Base-by-base conservation (phyloP, 129 eudicot species). In the Flaveria sonorensis region DNA sequence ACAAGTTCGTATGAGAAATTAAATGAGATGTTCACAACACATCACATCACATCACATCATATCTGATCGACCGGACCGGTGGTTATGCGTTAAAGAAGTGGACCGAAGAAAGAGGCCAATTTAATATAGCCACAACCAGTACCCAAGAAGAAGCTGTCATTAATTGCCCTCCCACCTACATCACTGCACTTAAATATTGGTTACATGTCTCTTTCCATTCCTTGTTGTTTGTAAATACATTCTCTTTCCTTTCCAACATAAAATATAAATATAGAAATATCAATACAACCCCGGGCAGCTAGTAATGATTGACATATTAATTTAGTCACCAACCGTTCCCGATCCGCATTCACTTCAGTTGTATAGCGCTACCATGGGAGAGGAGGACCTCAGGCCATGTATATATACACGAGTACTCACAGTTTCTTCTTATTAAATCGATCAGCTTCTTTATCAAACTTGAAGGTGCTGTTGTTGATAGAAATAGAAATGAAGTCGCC, bases 401-500 rank as follows among this genome's bases (percentile, higher is more conserved):
- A 36, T 36, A 36, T 36, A 36, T 36, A 30, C 5, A 28, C 36
- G 3, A 0, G 3, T 30, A 36, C 40, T 36, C 40, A 5, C 7
- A 36, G 40, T 36, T 36, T 36, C 40, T 20, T 21, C 7, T 8
- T 53, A 18, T n/a, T 53, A 18, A 3, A 0, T 20, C 2, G 32
- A 10, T 14, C 46, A 30, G 7, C 15, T 30, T 28, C 46, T 63
- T 63, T 0, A 5, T 30, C 46, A 30, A 7, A 24, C 24, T 21
- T 9, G 7, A 4, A 4, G 13, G 10, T 19, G 21, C 7, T 56
- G 13, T 20, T 56, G 13, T 65, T 4, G 36, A 68, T 60, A 4
- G 75, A 46, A 74, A 90, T 87, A 79, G 79, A 85, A 71, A 86
- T 10, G 6, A 59, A 88, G 85, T 84, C 91, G 13, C 89, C 92